Base-by-base conservation (phyloP, 805 yeast species). In the Candida ulmi region DNA sequence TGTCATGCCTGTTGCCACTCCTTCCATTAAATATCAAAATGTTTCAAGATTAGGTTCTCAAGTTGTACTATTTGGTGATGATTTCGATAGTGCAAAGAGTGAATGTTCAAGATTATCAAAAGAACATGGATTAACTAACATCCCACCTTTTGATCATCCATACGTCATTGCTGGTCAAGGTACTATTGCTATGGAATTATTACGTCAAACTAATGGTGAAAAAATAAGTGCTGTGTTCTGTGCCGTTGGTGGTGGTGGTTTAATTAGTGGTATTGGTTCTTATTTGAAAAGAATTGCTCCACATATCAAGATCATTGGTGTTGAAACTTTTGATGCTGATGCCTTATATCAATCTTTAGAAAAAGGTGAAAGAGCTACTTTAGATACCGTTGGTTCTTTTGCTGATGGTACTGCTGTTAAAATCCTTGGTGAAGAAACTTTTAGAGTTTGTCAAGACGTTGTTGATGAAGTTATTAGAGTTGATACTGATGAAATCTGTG, bases 71-170 rank as follows among this genome's bases (percentile, higher is more conserved):
- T 80, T 75, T 55, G 99, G 99, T 41, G 91, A 88, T 36, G 97
- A 88, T 56, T 93, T 93, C 51, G 99, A 93, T 59, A 72, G 84
- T n/a, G 96, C 99, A 17, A 95, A 93, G 60, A 77, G 72, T 12
- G 98, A 93, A 61, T 93, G 99, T 64, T 71, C 72, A 2, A 68
- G 95, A 41, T 65, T 93, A 39, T 66, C 83, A 21, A 65, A 66
- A 24, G 78, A 80, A 54, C 74, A 87, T 43, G 88, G 87, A 12
- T 69, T 87, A 53, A 84, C 93, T 6, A 83, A 88, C 52, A 85
- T 93, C 33, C 99, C 99, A n/a, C 99, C 99, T 1, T 93, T 93
- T 59, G 95, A 93, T 57, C 97, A 93, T 57, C 99, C 99, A 2
- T 87, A 82, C 51, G 96, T 93, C 48, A 88, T 93, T 63, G 99